A percentile compares a stretch with the other conserved stretches of the same genome.
These are phyloP conservation scores for Aaosphaeria arxii DNA, from an alignment of 2,329 filamentous ascomycete genomes.

Conservation along the genomic window DNA sequence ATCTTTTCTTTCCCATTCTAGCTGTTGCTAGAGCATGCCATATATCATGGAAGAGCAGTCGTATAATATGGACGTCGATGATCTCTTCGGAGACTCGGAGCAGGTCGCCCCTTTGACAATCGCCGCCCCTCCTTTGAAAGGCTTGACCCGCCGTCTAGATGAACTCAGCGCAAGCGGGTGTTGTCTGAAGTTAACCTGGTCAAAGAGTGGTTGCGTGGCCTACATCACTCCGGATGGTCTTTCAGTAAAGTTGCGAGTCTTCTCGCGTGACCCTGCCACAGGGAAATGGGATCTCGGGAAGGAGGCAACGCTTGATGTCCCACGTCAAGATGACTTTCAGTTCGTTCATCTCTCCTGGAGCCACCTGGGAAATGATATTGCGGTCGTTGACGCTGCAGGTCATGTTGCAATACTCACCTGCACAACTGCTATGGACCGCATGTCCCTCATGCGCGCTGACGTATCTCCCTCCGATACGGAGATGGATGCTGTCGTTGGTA, in stretches of 20 bases:
- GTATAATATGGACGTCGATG: slow-evolving; percentile 51
- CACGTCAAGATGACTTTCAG: slow-evolving; percentile 60
- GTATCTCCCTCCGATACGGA: slow-evolving; percentile 71
- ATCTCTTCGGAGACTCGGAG: slow-evolving; percentile 51
- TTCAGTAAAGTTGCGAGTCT: slow-evolving; percentile 68
- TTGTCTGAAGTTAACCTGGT: slow-evolving; percentile 83
- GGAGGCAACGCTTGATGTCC: slow-evolving; percentile 64
- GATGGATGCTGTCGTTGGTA: slow-evolving; percentile 72
- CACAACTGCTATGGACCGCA: slow-evolving; percentile 69
- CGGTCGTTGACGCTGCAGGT: slow-evolving; percentile 76
- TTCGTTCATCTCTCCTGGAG: slow-evolving; percentile 84
- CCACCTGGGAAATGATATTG: slow-evolving; percentile 72
- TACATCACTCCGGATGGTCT: slow-evolving; percentile 71
- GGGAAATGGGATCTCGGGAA: slow-evolving; percentile 75
- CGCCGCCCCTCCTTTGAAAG: slow-evolving; percentile 56
- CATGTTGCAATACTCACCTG: slow-evolving; percentile 73
- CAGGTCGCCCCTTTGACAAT: slow-evolving; percentile 58
- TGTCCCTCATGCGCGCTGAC: slow-evolving; percentile 60
- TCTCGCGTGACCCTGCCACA: slow-evolving; percentile 66
- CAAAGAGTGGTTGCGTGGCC: slow-evolving; percentile 80
- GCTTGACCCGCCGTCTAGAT: slow-evolving; percentile 70
- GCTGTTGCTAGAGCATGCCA: not conserved
- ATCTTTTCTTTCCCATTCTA: not conserved
- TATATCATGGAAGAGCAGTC: slow-evolving; percentile 54
- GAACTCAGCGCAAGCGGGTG: slow-evolving; percentile 74